phyloP scores from a whole-genome alignment of 148 eudicot species.

The Pharnaceum exiguum region DNA sequence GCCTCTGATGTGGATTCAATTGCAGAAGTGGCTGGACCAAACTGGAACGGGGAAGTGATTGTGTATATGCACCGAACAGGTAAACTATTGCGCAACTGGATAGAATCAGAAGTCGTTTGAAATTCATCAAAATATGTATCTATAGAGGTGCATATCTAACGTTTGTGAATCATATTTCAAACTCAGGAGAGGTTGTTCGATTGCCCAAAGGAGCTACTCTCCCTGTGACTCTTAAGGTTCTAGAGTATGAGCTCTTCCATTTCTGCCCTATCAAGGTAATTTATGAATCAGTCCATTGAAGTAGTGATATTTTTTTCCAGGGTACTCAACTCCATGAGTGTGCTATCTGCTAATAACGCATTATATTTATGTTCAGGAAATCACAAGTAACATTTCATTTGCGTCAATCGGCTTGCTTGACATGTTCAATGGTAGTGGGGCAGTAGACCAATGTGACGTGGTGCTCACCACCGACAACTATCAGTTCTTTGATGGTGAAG shows the following conservation, averaged over 20 bases:
- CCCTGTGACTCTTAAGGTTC: conserved; percentile 77
- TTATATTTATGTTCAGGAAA: conserved; percentile 35
- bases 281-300: background rate
- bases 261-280: conserved; percentile 73
- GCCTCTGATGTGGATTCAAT: conserved; percentile 64
- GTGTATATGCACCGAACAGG: conserved; percentile 66
- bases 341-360: background rate
- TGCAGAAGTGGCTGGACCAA: conserved; percentile 51
- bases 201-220: conserved; percentile 61
- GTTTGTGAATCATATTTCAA: background rate
- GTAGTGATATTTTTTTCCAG: background rate
- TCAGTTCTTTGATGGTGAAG: conserved; percentile 28
- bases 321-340: background rate
- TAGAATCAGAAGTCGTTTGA: background rate
- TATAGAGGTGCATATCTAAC: background rate
- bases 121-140: background rate
- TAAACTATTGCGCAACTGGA: background rate
- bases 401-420: conserved; percentile 85
- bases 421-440: conserved; percentile 84
- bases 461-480: conserved; percentile 20
- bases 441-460: conserved; percentile 55
- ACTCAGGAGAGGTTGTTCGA: conserved; percentile 54
- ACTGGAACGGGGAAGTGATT: conserved; percentile 67
- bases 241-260: conserved; percentile 88
- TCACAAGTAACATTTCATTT: conserved; percentile 51